Evolutionary conservation across 352 stramenopile species (phyloP), one percentile per base, ranked within the genome.

Genomic region (Pythium angustatum): DNA sequence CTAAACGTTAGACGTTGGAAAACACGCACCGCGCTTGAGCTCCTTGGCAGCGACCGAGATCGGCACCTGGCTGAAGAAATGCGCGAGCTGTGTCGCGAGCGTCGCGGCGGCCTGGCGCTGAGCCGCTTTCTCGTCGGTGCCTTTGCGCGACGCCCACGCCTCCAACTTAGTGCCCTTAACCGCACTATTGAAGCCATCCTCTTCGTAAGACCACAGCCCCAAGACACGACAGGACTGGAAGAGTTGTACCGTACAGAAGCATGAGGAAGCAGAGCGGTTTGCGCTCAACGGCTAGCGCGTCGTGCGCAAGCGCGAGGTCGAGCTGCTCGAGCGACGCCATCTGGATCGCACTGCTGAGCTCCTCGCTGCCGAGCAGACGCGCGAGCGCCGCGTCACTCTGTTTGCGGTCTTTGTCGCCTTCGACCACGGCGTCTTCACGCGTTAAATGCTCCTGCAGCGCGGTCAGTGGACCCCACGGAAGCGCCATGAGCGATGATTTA

Each of bases 151-250:
- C 19, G 73, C 43, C 74, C 65, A 77, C 38, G 67, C 59, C 34
- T 90, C 83, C 38, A 90, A 31, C 62, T 93, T 93, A 34, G 24
- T 52, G 11, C 72, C 76, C 69, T 93, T 90, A 30, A 70, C 61
- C 1, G 73, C 71, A 17, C 80, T 89, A 24, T 56, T 34, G 17
- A 40, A 17, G 30, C 12, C 10, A 15, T 17, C 11, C 1, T 5
- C 27, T 28, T 49, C 33, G 11, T 40, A 19, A 36, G 5, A 44
- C 24, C 44, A 55, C 9, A 9, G 15, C 15, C 38, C n/a, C 4
- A 36, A n/a, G 12, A 6, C 7, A 1, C 22, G 6, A 4, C 10
- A 36, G 34, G 22, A 33, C 31, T 3, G n/a, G n/a, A n/a, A n/a
- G n/a, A n/a, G n/a, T n/a, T n/a, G n/a, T n/a, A 45, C 68, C 78